Evolutionary conservation across 345 rosid genomes (phyloP), one percentile per base, ranked within the genome.

Genomic region (Chamaenerion angustifolium): DNA sequence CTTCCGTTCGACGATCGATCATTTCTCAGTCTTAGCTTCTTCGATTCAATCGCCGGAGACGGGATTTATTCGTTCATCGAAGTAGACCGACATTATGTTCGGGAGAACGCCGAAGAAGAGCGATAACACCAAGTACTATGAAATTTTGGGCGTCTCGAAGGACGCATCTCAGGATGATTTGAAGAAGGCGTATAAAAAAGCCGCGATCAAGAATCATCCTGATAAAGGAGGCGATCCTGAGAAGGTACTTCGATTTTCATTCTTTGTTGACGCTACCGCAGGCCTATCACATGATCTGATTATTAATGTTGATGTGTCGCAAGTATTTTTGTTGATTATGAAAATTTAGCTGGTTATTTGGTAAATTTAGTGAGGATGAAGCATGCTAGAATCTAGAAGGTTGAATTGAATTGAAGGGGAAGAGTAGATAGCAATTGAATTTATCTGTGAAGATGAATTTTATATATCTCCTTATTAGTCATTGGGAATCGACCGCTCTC

Each of bases 221-320:
- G 95, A 89, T 43, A 89, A 89, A 69, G 95, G 97, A n/a, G 97
- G 98, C 48, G 98, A 86, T 77, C 92, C 98, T 13, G 96, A 83
- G 63, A 87, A 87, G 85, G 96, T 87, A 46, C 37, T 31, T 31
- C 37, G 37, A 31, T 31, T 31, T 7, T 18, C 48, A 12, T 31
- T 3, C 10, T 23, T n/a, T 49, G 15, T 21, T 27, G 42, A 16
- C 11, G 16, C 37, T 31, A 7, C 37, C 1, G 37, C 37, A 31
- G 10, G 5, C 37, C 37, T 4, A 31, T 31, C 37, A 31, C 37
- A 31, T 31, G 37, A 31, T 31, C 37, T 31, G 37, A 31, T 31
- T 21, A 2, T 21, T 21, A n/a, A n/a, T n/a, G 25, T 21, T 21
- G 25, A 21, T 21, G 2, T 21, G 0, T 21, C 25, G 25, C 3